These are phyloP conservation scores for Aspergillus ustus DNA, from an alignment of 2,329 filamentous ascomycete species.

Conservation along the genomic window DNA sequence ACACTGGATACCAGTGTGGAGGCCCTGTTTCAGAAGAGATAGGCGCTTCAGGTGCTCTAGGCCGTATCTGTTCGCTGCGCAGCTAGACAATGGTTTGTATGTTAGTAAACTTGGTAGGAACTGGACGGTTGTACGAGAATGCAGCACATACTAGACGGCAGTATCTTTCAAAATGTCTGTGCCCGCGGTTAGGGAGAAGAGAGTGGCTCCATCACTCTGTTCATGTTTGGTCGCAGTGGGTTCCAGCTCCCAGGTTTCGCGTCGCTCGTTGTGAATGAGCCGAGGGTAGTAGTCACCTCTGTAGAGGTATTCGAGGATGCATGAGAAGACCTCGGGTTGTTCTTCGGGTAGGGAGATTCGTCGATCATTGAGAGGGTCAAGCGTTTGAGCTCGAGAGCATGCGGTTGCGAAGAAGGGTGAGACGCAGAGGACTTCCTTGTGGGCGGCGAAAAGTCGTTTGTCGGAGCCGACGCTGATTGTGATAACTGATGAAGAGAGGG, in stretches of 20 bases:
- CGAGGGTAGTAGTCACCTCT: conserved; percentile 92
- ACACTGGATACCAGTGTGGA: conserved; percentile 82
- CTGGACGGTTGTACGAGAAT: neutral
- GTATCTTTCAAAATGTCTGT: conserved; percentile 83
- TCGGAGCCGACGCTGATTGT: conserved; percentile 81
- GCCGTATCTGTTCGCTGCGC: conserved; percentile 81
- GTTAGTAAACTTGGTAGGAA: neutral
- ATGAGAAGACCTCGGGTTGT: conserved; percentile 88
- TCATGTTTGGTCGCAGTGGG: conserved; percentile 52
- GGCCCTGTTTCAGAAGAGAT: conserved; percentile 83
- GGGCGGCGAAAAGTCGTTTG: conserved; percentile 86
- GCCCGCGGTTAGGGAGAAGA: conserved; percentile 69
- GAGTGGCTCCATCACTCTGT: conserved; percentile 63
- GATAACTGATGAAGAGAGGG: conserved; percentile 70
- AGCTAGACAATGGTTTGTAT: conserved; percentile 48
- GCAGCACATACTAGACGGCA: conserved; percentile 69
- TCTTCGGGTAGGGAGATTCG: conserved; percentile 82
- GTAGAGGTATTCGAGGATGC: conserved; percentile 87
- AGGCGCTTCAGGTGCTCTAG: conserved; percentile 84
- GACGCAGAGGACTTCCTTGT: conserved; percentile 79
- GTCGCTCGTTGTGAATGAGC: conserved; percentile 78
- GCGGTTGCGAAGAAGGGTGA: conserved; percentile 78
- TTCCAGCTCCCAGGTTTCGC: conserved; percentile 82
- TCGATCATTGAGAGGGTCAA: conserved; percentile 58
- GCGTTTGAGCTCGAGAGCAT: conserved; percentile 62